phyloP scores from a whole-genome alignment of 2,329 filamentous ascomycete genomes.

The Keithomyces neogunnii region DNA sequence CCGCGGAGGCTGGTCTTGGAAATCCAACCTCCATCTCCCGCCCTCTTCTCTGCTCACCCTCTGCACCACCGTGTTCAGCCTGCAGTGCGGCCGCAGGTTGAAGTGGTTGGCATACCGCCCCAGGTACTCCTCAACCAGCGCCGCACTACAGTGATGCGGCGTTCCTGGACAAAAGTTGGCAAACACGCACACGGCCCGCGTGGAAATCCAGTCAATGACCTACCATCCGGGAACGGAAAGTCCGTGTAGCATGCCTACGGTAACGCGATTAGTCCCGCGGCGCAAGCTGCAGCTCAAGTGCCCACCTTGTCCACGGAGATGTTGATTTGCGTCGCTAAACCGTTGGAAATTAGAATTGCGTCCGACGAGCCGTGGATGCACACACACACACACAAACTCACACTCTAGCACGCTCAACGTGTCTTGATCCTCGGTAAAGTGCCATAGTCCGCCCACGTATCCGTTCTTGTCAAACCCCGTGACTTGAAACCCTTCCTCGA shows the following conservation, averaged over 20 bases:
- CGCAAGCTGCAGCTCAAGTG: no score
- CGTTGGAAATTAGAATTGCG: no score
- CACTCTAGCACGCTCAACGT: conserved; percentile 28
- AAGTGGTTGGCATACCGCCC: conserved; percentile 25
- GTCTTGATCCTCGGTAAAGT: conserved; percentile 26
- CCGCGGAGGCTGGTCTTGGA: conserved; percentile 10
- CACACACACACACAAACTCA: conserved; percentile 1
- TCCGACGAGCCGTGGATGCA: no score
- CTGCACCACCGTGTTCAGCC: conserved; percentile 15
- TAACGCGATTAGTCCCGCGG: no score
- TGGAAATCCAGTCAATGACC: not conserved
- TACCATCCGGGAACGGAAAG: conserved; percentile 18
- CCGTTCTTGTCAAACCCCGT: conserved; percentile 32
- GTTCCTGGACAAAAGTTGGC: no score
- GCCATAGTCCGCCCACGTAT: conserved; percentile 35
- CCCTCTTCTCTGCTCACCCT: no score
- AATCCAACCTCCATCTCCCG: conserved; percentile 6
- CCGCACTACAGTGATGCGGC: no score
- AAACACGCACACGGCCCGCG: no score
- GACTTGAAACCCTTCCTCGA: conserved; percentile 34
- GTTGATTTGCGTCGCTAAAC: no score
- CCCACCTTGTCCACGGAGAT: no score
- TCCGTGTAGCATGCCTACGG: conserved; percentile 25
- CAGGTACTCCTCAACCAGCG: conserved; percentile 20
- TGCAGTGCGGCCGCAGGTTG: conserved; percentile 15